Conservation (phyloP, 176 grass and related monocot species). For the Typha latifolia region DNA sequence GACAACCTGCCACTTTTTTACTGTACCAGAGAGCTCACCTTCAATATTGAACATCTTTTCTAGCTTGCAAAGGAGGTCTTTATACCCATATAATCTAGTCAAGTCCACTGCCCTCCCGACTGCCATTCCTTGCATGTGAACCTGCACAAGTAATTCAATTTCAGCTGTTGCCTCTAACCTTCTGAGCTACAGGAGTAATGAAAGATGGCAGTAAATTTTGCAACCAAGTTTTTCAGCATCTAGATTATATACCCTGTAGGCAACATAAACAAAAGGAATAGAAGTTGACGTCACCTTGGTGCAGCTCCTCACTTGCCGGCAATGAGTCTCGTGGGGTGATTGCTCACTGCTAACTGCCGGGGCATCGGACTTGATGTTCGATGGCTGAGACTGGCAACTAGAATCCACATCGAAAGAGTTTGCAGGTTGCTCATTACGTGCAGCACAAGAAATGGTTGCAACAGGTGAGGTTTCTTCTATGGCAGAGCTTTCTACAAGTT, state of each 20-base stretch:
- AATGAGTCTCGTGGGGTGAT: conserved; percentile 45
- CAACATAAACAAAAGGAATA: conserved; percentile 2
- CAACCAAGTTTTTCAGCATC: not conserved
- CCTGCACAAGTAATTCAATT: conserved; percentile 35
- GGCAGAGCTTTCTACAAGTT: conserved; percentile 42
- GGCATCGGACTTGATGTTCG: conserved; percentile 47
- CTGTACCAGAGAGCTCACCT: conserved; percentile 43
- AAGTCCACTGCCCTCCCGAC: conserved; percentile 89
- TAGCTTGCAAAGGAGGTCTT: conserved; percentile 51
- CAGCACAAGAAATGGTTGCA: conserved; percentile 23
- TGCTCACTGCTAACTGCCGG: conserved; percentile 38
- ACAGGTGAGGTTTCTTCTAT: conserved; percentile 26
- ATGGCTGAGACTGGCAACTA: conserved; percentile 41
- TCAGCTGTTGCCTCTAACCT: not conserved
- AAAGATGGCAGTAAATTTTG: not conserved
- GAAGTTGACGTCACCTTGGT: conserved; percentile 55
- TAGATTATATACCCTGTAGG: not conserved
- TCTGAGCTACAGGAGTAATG: not conserved
- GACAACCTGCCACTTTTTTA: conserved; percentile 67
- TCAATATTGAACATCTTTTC: conserved; percentile 71
- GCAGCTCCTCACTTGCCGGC: conserved; percentile 73
- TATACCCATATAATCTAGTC: conserved; percentile 59
- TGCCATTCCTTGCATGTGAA: conserved; percentile 90
- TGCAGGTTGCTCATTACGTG: conserved; percentile 28
- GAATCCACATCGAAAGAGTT: conserved; percentile 30